Conservation (phyloP, 2,329 filamentous ascomycete genomes). For the Plectosphaerella sp. region DNA sequence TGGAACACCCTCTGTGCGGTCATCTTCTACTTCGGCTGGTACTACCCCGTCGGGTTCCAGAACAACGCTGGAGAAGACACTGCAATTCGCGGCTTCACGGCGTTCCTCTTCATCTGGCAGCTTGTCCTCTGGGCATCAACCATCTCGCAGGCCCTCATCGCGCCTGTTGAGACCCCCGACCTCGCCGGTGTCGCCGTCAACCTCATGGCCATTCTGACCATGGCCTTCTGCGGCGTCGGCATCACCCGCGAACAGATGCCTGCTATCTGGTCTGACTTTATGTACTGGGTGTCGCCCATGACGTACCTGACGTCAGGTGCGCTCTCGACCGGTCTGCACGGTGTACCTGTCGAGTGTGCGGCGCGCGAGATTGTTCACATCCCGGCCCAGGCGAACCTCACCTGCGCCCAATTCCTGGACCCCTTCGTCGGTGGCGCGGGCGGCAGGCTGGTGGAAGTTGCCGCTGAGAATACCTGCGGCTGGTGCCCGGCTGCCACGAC, state of each 20-base stretch:
- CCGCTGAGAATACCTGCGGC: constrained; percentile 35
- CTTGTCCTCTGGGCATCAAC: constrained; percentile 13
- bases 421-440: constrained; percentile 7
- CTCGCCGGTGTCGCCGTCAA: constrained; percentile 8
- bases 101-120: constrained; percentile 13
- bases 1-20: constrained; percentile 63
- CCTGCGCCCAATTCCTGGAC: constrained; percentile 11
- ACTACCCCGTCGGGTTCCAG: constrained; percentile 65
- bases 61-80: constrained; percentile 40
- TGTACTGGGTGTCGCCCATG: constrained; percentile 17
- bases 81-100: constrained; percentile 8
- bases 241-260: constrained; percentile 8
- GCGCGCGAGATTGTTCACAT: constrained; percentile 11
- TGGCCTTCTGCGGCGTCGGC: constrained; percentile 13
- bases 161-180: constrained; percentile 9
- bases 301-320: constrained; percentile 23
- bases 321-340: constrained; percentile 18
- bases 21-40: constrained; percentile 64
- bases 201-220: constrained; percentile 10
- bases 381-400: constrained; percentile 7
- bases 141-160: constrained; percentile 12
- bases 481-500: constrained; percentile 35
- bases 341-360: constrained; percentile 9
- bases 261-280: constrained; percentile 14
- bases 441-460: constrained; percentile 9